A percentile compares a stretch with the other conserved stretches of the same genome.
phyloP scores from a whole-genome alignment of 2,329 filamentous ascomycete genomes.

The Passalora sequoiae region DNA sequence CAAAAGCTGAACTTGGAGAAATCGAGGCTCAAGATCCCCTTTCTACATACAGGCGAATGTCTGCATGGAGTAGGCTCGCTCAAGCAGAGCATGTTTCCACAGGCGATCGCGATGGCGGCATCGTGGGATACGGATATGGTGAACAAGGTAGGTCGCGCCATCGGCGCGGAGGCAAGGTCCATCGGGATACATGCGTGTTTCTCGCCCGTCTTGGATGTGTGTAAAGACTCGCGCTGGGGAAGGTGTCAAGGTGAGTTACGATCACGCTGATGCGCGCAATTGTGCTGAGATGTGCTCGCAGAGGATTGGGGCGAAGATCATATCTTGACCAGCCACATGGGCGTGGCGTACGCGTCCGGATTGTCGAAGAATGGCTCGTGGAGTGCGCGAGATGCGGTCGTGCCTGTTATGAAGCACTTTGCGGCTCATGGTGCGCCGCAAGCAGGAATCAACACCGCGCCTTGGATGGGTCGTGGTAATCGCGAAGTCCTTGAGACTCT shows the following conservation, averaged over 20 bases:
- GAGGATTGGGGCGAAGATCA: conserved; percentile 20
- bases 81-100: conserved; percentile 19
- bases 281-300: background rate
- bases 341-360: conserved; percentile 15
- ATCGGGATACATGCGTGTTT: conserved; percentile 19
- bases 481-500: conserved; percentile 16
- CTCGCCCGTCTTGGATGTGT: conserved; percentile 15
- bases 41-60: conserved; percentile 16
- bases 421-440: conserved; percentile 17
- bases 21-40: conserved; percentile 17
- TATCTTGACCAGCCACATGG: conserved; percentile 17
- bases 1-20: conserved; percentile 13
- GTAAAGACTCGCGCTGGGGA: conserved; percentile 17
- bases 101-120: conserved; percentile 11
- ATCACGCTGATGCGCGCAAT: background rate
- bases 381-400: conserved; percentile 13
- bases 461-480: conserved; percentile 18
- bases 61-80: conserved; percentile 19
- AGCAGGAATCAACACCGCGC: conserved; percentile 12
- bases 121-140: conserved; percentile 15
- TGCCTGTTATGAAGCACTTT: conserved; percentile 20
- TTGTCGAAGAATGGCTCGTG: conserved; percentile 16
- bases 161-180: conserved; percentile 14
- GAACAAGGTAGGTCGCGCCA: conserved; percentile 11
- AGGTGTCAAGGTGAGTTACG: conserved; percentile 13